Percentiles rank a stretch among this genome's conserved stretches.
phyloP scores from a whole-genome alignment of 345 rosid genomes.

The Salix arbutifolia region DNA sequence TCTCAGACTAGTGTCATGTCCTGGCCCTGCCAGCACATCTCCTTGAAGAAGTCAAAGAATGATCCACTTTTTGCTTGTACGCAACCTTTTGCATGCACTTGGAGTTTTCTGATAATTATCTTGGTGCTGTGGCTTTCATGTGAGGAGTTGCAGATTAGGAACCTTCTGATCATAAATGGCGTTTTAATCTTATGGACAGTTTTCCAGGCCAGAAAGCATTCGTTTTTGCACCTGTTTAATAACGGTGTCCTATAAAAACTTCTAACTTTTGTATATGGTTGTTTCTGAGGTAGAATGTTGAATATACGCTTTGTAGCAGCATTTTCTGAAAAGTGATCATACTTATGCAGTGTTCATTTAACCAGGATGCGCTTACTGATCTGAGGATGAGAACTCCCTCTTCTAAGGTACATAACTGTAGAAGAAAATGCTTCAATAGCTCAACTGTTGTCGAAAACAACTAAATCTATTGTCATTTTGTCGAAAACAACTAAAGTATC shows the following conservation, averaged over 20 bases:
- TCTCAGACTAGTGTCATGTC: neutral
- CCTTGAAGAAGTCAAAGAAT: neutral
- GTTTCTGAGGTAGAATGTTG: neutral
- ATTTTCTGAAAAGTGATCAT: neutral
- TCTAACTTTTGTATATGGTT: neutral
- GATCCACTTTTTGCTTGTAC: neutral
- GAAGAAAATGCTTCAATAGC: neutral
- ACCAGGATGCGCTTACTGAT: neutral
- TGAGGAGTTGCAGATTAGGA: neutral
- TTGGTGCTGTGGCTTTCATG: neutral
- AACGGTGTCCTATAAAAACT: neutral
- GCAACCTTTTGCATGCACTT: neutral
- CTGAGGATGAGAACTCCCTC: neutral
- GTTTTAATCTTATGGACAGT: constrained; percentile 1
- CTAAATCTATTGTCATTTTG: neutral
- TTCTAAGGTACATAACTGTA: neutral
- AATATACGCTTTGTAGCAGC: neutral
- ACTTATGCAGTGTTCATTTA: neutral
- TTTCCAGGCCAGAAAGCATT: neutral
- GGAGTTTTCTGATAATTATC: neutral
- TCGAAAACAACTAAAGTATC: neutral
- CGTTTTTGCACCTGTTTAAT: neutral
- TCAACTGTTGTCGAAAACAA: neutral
- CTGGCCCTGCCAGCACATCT: neutral
- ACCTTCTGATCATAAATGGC: neutral